Base-by-base conservation (phyloP, 306 rosid genomes). In the Gillenia trifoliata region DNA sequence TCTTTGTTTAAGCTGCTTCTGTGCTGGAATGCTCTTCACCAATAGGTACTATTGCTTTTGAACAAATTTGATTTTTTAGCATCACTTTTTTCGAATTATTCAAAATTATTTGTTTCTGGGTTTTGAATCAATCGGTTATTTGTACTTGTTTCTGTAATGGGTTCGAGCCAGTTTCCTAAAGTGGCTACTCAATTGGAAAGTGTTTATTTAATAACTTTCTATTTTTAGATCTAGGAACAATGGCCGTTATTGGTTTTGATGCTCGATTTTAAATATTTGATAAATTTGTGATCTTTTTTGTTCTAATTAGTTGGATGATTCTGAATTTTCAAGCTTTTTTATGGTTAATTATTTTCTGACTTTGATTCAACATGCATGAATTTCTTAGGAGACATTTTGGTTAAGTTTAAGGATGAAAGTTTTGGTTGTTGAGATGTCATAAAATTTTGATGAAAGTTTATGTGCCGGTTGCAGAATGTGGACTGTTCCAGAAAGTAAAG, bases 21-120 rank as follows among this genome's bases (percentile, higher is more conserved):
- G 95, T 84, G 89, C 86, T 73, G 99, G 99, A 47, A 77, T 95
- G 92, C 62, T 92, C 78, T 92, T 95, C 89, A 92, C 97, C 47
- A 87, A 86, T 80, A 90, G 97, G 99, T 94, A 75, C 49, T 36
- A 6, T 30, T 38, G 70, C 54, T 61, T 6, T 40, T 19, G 4
- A 52, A 20, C 68, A 55, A 71, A 70, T 20, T 50, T 59, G 11
- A 62, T 15, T 16, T 59, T 17, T 15, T 29, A 3, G 3, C 64
- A 68, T 15, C 52, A 47, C 49, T 71, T 83, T 31, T 28, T 38
- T 41, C 26, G 49, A 22, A 28, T 34, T 73, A 0, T 60, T n/a
- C 2, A 38, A 59, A 36, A 38, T 11, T 23, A 0, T 26, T 36
- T 31, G 28, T 52, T 28, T 72, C 8, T 65, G 63, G 59, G 40